Conservation (phyloP, 306 rosid genomes). For the Sesbania bispinosa region DNA sequence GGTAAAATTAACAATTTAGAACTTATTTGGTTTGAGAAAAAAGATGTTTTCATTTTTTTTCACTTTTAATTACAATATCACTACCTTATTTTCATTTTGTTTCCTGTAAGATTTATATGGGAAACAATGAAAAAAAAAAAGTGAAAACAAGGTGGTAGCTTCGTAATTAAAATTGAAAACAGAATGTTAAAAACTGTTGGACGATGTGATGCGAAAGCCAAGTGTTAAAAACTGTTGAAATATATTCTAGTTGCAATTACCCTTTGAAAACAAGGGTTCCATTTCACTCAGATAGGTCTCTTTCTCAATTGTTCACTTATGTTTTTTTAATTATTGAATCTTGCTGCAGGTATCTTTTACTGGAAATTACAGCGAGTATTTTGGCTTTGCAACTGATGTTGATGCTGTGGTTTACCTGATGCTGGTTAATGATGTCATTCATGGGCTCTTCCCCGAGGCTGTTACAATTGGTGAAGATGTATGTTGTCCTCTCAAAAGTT, state of each 20-base stretch:
- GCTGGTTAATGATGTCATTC: constrained; percentile 97
- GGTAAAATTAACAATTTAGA: neutral
- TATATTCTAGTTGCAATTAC: neutral
- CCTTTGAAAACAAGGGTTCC: constrained; percentile 7
- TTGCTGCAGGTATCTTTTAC: constrained; percentile 70
- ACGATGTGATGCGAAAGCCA: too few species aligned
- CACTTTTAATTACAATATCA: too few species aligned
- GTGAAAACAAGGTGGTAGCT: too few species aligned
- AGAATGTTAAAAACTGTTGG: too few species aligned
- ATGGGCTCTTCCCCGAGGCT: constrained; percentile 92
- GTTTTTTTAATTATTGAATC: neutral
- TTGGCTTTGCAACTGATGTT: constrained; percentile 82
- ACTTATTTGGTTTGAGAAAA: too few species aligned
- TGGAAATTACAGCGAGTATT: constrained; percentile 92
- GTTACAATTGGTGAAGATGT: constrained; percentile 95
- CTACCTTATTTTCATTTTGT: too few species aligned
- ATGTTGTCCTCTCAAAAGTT: constrained; percentile 40
- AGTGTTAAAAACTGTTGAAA: constrained; percentile 6
- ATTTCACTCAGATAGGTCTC: neutral
- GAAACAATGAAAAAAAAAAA: too few species aligned
- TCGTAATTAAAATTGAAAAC: too few species aligned
- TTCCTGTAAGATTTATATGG: too few species aligned
- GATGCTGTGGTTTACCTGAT: constrained; percentile 92
- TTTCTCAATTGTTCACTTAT: neutral
- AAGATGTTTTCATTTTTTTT: too few species aligned